phyloP scores from a whole-genome alignment of 192 early-diverging fungal species.

The Coemansia sp. region DNA sequence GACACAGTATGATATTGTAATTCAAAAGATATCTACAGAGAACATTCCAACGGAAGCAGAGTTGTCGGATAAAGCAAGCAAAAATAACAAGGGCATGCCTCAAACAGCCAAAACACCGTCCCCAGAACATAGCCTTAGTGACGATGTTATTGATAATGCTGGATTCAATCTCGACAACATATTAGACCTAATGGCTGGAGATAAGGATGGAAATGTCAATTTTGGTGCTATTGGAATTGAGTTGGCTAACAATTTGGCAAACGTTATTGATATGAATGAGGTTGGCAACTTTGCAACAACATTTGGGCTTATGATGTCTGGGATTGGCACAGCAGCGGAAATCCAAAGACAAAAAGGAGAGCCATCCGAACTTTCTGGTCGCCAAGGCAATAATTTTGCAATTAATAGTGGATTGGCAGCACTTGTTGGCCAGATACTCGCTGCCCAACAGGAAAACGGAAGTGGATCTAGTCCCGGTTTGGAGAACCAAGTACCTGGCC shows the following conservation, averaged over 20 bases:
- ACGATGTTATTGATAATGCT: not conserved
- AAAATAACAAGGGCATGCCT: not conserved
- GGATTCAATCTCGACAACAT: constrained; percentile 45
- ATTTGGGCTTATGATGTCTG: constrained; percentile 44
- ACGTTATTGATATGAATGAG: constrained; percentile 51
- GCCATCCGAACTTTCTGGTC: not conserved
- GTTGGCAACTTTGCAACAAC: constrained; percentile 44
- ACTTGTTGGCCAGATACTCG: constrained; percentile 27
- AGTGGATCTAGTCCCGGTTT: not conserved
- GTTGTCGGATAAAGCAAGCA: not conserved
- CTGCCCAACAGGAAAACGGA: not conserved
- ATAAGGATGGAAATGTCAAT: constrained; percentile 45
- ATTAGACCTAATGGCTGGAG: constrained; percentile 46
- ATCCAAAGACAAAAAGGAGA: constrained; percentile 23
- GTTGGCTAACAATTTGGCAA: constrained; percentile 43
- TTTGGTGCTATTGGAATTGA: constrained; percentile 49
- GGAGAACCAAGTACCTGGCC: not conserved
- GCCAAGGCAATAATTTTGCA: constrained; percentile 9
- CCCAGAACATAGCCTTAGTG: not conserved
- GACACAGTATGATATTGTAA: not conserved
- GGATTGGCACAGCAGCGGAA: constrained; percentile 37
- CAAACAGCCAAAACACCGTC: not conserved
- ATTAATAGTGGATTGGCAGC: constrained; percentile 32
- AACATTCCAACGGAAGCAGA: not conserved
- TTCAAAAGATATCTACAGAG: not conserved